Evolutionary conservation across 352 stramenopile species (phyloP), one percentile per base, ranked within the genome.

Genomic region (Bremia lactucae): DNA sequence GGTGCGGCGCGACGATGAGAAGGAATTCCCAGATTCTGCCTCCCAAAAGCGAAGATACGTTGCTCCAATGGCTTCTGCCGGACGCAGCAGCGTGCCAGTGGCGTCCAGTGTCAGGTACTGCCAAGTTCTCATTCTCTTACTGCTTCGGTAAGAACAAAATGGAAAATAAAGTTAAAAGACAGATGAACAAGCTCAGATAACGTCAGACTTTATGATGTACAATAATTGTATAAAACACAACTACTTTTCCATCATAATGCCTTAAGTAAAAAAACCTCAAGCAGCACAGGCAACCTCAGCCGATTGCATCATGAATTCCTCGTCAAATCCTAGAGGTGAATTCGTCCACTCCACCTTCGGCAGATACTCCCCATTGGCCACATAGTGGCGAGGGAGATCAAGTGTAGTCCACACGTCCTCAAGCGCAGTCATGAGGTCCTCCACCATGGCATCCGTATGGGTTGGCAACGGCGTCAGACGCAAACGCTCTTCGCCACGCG

Each of bases 361-460:
- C 35, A 91, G 51, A 52, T 90, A 82, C 44, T 87, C 68, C 6
- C 72, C 73, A 13, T 72, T 57, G 4, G 68, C 55, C 13, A 69
- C 63, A 41, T 78, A 89, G 40, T 67, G 62, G 40, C 81, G 70
- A 7, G 73, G 69, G 10, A 95, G 46, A 48, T 81, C 80, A 18
- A 95, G 67, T 52, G 77, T 83, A 15, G 76, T 84, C 81, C 81
- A 95, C 2, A 95, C 83, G 35, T 90, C 68, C 36, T 93, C 69
- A 16, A 95, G 63, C 35, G 81, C 79, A 9, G 51, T 59, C 43
- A 95, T 63, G 28, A 95, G 58, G 41, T 94, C 56, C 36, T 88
- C 71, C 46, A 95, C 87, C 81, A 94, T 94, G 45, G 78, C 76
- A 35, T 82, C 58, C 40, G 83, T 82, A 63, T 95, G 84, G n/a